Percentiles rank a stretch among this genome's conserved stretches.
phyloP scores from a whole-genome alignment of 306 rosid genomes.

The Datisca glomerata region DNA sequence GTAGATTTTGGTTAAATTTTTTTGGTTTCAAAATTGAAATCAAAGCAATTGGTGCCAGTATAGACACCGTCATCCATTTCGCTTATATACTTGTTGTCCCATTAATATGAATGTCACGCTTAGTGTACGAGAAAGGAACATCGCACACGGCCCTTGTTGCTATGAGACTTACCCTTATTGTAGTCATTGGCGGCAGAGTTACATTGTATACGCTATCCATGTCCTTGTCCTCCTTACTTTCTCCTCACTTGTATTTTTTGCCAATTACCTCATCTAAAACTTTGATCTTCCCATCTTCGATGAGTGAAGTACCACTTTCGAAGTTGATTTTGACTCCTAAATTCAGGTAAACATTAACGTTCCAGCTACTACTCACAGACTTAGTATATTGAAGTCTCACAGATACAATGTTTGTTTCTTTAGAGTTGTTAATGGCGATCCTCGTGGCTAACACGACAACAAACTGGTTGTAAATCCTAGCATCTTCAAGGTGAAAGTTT shows the following conservation, averaged over 20 bases:
- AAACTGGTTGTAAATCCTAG: constrained; percentile 3
- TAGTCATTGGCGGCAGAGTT: not conserved
- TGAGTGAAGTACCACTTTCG: not conserved
- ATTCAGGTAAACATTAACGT: not conserved
- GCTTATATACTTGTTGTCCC: not conserved
- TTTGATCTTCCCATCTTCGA: not conserved
- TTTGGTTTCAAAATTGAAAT: not conserved
- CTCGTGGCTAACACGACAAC: not conserved
- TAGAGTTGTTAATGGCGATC: constrained; percentile 1
- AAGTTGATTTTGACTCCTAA: not conserved
- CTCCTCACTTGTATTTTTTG: constrained; percentile 3
- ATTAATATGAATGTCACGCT: constrained; percentile 1
- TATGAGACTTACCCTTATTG: not conserved
- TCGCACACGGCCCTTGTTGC: constrained; percentile 6
- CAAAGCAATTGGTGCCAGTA: constrained; percentile 5
- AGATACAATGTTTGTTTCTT: not conserved
- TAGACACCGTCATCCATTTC: constrained; percentile 9
- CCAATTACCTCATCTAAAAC: not conserved
- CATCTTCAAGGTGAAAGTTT: not conserved
- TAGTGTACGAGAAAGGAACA: constrained; percentile 6
- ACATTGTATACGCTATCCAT: not conserved
- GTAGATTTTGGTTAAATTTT: too few species aligned
- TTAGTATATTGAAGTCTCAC: constrained; percentile 1
- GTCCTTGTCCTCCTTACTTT: not conserved
- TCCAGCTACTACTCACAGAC: not conserved